A percentile compares a stretch with the other conserved stretches of the same genome.
Evolutionary conservation across 2,329 filamentous ascomycete species (phyloP).

Genomic region (Aureobasidium sp.): DNA sequence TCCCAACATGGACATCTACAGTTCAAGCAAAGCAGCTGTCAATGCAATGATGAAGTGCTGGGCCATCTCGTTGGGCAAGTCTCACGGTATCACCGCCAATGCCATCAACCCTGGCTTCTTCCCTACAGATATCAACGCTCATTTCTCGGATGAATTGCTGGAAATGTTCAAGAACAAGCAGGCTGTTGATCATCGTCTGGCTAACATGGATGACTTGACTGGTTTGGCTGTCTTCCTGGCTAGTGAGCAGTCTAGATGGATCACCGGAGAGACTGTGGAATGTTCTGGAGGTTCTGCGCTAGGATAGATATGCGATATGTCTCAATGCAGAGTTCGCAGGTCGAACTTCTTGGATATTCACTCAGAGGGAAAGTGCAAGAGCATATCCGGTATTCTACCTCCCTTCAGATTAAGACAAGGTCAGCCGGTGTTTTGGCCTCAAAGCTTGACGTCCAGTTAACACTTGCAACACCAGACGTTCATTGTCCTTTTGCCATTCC

Average conservation of each 20-base stretch:
- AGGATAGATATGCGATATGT: not conserved
- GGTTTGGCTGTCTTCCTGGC: slow-evolving; percentile 39
- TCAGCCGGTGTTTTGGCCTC: too few relatives aligned
- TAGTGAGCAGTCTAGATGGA: slow-evolving; percentile 37
- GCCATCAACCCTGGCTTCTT: slow-evolving; percentile 14
- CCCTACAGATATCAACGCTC: slow-evolving; percentile 14
- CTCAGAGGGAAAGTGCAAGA: not conserved
- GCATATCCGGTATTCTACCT: not conserved
- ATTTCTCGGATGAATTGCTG: slow-evolving; percentile 12
- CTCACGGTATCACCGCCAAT: slow-evolving; percentile 15
- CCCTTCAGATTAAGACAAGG: too few relatives aligned
- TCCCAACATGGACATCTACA: slow-evolving; percentile 46
- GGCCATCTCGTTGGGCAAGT: slow-evolving; percentile 14
- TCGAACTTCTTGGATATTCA: too few relatives aligned
- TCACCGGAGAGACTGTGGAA: slow-evolving; percentile 34
- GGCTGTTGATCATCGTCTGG: slow-evolving; percentile 37
- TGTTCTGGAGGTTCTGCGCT: slow-evolving; percentile 3
- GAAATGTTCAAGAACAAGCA: slow-evolving; percentile 35
- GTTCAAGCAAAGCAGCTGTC: slow-evolving; percentile 13
- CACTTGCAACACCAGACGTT: too few relatives aligned
- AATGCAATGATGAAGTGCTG: slow-evolving; percentile 13
- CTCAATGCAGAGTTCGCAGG: not conserved
- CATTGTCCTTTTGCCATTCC: too few relatives aligned
- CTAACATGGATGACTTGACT: slow-evolving; percentile 37
- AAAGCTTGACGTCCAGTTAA: too few relatives aligned